Evolutionary conservation across 2,329 filamentous ascomycete species (phyloP).

Genomic region (Phaeosphaeria sp.): DNA sequence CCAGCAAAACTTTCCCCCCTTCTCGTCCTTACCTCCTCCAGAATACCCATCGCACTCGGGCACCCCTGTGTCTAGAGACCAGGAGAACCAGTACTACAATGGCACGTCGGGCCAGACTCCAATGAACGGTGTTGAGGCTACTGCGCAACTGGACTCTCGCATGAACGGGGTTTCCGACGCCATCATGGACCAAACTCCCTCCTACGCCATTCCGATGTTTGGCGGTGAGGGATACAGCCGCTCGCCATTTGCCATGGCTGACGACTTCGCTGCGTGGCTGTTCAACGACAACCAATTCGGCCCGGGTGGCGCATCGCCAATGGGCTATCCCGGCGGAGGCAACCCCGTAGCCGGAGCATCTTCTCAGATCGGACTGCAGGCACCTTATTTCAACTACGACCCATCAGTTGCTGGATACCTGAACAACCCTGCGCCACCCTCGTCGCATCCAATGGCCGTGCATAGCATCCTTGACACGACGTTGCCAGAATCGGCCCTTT

Average conservation of each 20-base stretch:
- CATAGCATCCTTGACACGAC: constrained; percentile 83
- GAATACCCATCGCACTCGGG: constrained; percentile 52
- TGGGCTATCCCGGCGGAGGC: constrained; percentile 40
- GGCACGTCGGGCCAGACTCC: constrained; percentile 41
- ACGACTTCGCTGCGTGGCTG: constrained; percentile 85
- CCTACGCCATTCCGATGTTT: constrained; percentile 82
- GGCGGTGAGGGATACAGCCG: constrained; percentile 82
- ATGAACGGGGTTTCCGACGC: constrained; percentile 47
- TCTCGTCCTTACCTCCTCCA: constrained; percentile 66
- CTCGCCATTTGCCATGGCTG: constrained; percentile 85
- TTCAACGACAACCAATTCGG: constrained; percentile 71
- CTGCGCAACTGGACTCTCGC: constrained; percentile 38
- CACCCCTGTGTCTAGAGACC: constrained; percentile 46
- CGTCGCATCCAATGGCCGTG: constrained; percentile 88
- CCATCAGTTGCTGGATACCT: constrained; percentile 57
- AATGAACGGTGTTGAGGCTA: constrained; percentile 48
- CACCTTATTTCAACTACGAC: constrained; percentile 59
- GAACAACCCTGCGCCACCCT: constrained; percentile 59
- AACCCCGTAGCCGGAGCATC: constrained; percentile 49
- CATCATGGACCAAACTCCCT: constrained; percentile 54
- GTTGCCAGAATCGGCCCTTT: constrained; percentile 79
- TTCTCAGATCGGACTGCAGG: constrained; percentile 53
- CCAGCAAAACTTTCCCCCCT: constrained; percentile 68
- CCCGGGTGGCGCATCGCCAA: constrained; percentile 44
- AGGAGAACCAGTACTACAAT: constrained; percentile 47